These are phyloP conservation scores for Turritis glabra DNA, from an alignment of 345 rosid genomes.

Conservation along the genomic window DNA sequence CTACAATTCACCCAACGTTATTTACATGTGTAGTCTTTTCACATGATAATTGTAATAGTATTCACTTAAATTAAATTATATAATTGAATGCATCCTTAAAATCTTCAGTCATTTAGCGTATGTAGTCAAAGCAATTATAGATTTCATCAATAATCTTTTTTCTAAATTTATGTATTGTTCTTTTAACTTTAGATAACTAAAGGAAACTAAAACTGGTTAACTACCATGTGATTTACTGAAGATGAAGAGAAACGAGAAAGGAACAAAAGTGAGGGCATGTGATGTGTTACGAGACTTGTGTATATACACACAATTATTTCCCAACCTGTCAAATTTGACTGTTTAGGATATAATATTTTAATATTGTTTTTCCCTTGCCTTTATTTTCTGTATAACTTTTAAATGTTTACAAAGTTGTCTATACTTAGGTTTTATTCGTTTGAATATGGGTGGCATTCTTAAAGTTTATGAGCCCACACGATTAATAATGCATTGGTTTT, in stretches of 20 bases:
- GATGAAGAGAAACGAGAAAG: constrained; percentile 19
- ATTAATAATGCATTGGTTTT: constrained; percentile 16
- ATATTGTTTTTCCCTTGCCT: not conserved
- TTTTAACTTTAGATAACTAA: not conserved
- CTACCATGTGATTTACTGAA: constrained; percentile 12
- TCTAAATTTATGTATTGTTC: not conserved
- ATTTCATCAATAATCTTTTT: not conserved
- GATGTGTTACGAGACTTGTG: constrained; percentile 31
- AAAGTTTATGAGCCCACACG: constrained; percentile 22
- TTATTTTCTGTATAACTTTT: not conserved
- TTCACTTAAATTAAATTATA: not conserved
- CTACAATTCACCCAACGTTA: no score
- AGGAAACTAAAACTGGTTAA: not conserved
- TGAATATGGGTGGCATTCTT: constrained; percentile 28
- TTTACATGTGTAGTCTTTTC: no score
- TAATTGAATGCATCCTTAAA: not conserved
- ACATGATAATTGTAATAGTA: not conserved
- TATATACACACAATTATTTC: constrained; percentile 24
- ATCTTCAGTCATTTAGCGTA: not conserved
- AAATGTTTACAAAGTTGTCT: constrained; percentile 13
- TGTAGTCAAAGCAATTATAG: not conserved
- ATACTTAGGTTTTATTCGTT: constrained; percentile 10
- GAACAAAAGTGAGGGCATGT: constrained; percentile 29
- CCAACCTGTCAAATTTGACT: constrained; percentile 34
- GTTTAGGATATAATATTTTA: constrained; percentile 13